A percentile compares a stretch with the other conserved stretches of the same genome.
These are phyloP conservation scores for Oryza meridionalis DNA, from an alignment of 176 grass and related monocot genomes.

Conservation along the genomic window DNA sequence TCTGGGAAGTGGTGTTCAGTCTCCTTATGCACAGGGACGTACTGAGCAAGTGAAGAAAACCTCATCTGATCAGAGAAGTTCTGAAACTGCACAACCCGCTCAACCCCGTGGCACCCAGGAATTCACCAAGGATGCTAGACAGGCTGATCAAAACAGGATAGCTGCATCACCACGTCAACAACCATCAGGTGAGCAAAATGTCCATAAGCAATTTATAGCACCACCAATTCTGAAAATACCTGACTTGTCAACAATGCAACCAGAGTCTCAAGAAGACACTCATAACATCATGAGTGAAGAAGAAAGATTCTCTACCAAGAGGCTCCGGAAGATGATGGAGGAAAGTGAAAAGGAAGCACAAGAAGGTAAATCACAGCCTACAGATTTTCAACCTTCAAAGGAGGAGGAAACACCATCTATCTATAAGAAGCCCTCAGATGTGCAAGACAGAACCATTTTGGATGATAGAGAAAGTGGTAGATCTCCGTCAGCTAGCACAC, in stretches of 20 bases:
- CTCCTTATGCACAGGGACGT: background rate
- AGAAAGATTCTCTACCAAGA: slow-evolving; percentile 44
- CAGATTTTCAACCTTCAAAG: slow-evolving; percentile 21
- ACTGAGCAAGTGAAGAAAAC: slow-evolving; percentile 5
- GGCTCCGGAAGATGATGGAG: slow-evolving; percentile 42
- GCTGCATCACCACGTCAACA: background rate
- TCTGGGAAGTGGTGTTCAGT: slow-evolving; percentile 4
- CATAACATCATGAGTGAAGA: background rate
- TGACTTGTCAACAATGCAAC: slow-evolving; percentile 21
- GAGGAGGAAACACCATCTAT: slow-evolving; percentile 28
- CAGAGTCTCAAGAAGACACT: slow-evolving; percentile 16
- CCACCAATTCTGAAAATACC: slow-evolving; percentile 21
- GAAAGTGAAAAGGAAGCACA: background rate
- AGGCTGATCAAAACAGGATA: slow-evolving; percentile 33
- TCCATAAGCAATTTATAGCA: slow-evolving; percentile 26
- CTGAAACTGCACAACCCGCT: slow-evolving; percentile 28
- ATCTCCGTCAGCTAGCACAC: slow-evolving; percentile 14
- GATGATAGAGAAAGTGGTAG: background rate
- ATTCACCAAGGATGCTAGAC: slow-evolving; percentile 31
- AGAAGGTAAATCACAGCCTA: slow-evolving; percentile 2
- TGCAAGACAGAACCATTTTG: slow-evolving; percentile 4
- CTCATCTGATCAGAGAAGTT: background rate
- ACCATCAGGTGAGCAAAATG: slow-evolving; percentile 20
- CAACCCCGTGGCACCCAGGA: slow-evolving; percentile 8
- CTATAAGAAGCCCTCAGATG: slow-evolving; percentile 30